A percentile compares a stretch with the other conserved stretches of the same genome.
phyloP scores from a whole-genome alignment of 2,329 filamentous ascomycete genomes.

The Penicillium freii region DNA sequence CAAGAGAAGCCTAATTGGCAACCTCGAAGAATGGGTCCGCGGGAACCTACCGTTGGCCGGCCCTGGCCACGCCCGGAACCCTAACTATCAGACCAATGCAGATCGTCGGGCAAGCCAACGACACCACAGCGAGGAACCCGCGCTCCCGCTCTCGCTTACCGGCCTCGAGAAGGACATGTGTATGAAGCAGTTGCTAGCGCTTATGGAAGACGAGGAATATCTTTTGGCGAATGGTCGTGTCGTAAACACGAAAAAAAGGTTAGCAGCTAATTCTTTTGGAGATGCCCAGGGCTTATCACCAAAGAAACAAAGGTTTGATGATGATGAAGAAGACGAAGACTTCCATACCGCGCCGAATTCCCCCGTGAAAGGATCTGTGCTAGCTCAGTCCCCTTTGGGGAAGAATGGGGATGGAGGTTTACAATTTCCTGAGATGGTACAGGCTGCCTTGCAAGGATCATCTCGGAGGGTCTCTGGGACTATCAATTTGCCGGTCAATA shows the following conservation, averaged over 20 bases:
- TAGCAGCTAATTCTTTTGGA: conserved; percentile 7
- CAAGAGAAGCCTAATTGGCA: conserved; percentile 25
- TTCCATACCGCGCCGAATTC: conserved; percentile 35
- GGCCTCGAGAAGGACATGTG: conserved; percentile 26
- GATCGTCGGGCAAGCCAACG: not conserved
- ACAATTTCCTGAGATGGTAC: not conserved
- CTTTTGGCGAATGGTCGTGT: conserved; percentile 21
- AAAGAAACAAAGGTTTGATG: conserved; percentile 8
- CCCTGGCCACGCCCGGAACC: not conserved
- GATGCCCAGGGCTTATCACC: conserved; percentile 3
- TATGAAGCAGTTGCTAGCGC: conserved; percentile 27
- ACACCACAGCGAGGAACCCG: conserved; percentile 6
- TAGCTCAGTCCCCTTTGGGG: not conserved
- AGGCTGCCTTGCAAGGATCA: not conserved
- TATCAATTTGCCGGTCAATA: not conserved
- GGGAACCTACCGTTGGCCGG: not conserved
- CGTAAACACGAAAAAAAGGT: conserved; percentile 6
- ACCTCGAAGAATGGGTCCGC: conserved; percentile 34
- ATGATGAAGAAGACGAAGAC: conserved; percentile 26
- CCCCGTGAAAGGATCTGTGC: conserved; percentile 18
- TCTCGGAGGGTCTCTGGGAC: not conserved
- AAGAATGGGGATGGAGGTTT: not conserved
- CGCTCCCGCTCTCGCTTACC: conserved; percentile 10
- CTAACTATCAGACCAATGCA: not conserved
- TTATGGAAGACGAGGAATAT: conserved; percentile 36